These are phyloP conservation scores for Metrosideros polymorpha DNA, from an alignment of 441 rosid genomes.

Conservation along the genomic window DNA sequence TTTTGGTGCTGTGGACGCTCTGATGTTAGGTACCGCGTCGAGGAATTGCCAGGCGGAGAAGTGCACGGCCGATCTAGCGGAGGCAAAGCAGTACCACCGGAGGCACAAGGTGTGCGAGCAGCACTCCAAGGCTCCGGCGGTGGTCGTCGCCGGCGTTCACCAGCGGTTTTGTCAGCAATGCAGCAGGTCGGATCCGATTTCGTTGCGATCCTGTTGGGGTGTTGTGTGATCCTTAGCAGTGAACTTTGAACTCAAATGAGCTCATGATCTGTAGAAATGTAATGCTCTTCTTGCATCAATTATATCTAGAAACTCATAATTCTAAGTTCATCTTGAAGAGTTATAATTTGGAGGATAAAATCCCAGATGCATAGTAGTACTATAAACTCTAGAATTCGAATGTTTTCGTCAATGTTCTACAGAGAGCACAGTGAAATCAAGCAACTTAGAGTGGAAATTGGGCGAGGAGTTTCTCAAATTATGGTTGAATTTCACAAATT, in stretches of 20 bases:
- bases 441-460: background rate
- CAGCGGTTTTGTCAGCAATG: slow-evolving; percentile 75
- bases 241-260: background rate
- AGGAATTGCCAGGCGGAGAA: slow-evolving; percentile 49
- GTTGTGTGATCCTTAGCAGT: background rate
- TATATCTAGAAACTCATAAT: background rate
- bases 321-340: background rate
- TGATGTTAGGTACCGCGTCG: background rate
- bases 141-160: slow-evolving; percentile 34
- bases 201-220: background rate
- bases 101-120: slow-evolving; percentile 58
- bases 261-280: background rate
- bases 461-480: background rate
- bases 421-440: background rate
- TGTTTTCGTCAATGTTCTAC: background rate
- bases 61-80: slow-evolving; percentile 38
- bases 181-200: slow-evolving; percentile 35
- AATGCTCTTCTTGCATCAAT: background rate
- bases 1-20: background rate
- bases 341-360: background rate
- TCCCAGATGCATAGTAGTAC: background rate
- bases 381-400: background rate
- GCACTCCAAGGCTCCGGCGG: slow-evolving; percentile 50
- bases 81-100: slow-evolving; percentile 41
- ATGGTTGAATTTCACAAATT: background rate